Evolutionary conservation across 768 basidiomycete species (phyloP), one percentile per base, ranked within the genome.

Genomic region (Scleroderma bovista): DNA sequence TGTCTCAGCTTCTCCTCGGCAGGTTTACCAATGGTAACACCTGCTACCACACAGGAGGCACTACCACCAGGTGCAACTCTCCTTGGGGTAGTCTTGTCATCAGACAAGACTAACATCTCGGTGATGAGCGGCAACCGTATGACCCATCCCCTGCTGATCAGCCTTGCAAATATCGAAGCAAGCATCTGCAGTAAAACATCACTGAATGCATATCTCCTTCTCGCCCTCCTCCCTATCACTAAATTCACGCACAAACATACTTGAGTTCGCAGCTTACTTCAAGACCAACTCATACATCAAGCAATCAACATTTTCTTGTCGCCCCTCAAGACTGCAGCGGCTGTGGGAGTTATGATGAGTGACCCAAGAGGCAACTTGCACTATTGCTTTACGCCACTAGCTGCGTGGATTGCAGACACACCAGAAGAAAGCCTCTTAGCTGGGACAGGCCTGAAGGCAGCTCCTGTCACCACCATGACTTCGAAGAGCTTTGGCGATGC

Each of bases 401-500:
- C 59, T 8, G 50, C 61, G 0, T 67, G 57, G 50, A 66, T 70
- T 11, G 66, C 46, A 4, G 50, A 54, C 34, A 46, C 37, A 3
- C 50, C 40, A 0, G 46, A 54, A 36, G 49, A 50, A 7, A 23
- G 46, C 22, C 39, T 44, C 12, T 16, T 54, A 8, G 19, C 34
- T 10, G 32, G 37, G 10, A 47, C 33, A 12, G 20, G 22, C n/a
- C 60, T 55, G 8, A 68, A 63, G 36, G 60, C 62, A 6, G 71
- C 66, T 0, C 61, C 64, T 8, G 53, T 71, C 13, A 70, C 69
- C 16, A 56, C 61, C 41, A 68, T 67, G 23, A 52, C 39, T 3
- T 58, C 56, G 33, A 54, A 62, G 38, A 37, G 67, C 34, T 67
- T 71, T 53, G 65, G 67, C 1, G 62, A 71, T 37, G 12, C 50